Conservation (phyloP, 2,329 filamentous ascomycete species). For the Cordyceps cicadae region DNA sequence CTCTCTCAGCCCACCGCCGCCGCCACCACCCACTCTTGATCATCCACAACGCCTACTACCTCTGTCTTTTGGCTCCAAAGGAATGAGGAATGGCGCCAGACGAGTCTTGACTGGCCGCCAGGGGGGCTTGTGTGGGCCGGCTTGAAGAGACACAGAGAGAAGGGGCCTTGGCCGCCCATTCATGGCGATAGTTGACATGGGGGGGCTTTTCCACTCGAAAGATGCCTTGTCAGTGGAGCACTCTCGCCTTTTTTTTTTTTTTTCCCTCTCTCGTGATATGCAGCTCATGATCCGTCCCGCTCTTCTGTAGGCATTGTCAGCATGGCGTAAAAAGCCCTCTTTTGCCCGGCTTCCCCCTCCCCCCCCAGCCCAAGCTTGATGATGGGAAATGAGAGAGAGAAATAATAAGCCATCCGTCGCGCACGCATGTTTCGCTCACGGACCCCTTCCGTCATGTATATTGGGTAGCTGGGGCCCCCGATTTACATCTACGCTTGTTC, state of each 20-base stretch:
- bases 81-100: too few species aligned
- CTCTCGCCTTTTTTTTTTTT: too few species aligned
- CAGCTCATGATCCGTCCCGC: too few species aligned
- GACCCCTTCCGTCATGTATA: not conserved
- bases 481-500: not conserved
- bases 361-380: not conserved
- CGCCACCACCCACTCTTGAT: not conserved
- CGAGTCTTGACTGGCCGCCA: not conserved
- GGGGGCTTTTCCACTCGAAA: not conserved
- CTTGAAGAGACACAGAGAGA: not conserved
- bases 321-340: not conserved
- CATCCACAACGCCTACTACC: not conserved
- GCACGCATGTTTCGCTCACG: not conserved
- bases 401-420: not conserved
- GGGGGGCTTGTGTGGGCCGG: not conserved
- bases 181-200: conserved; percentile 3
- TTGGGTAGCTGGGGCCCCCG: too few species aligned
- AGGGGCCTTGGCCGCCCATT: not conserved
- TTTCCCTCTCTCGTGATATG: too few species aligned
- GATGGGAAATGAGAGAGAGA: conserved; percentile 6
- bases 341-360: too few species aligned
- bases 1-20: not conserved
- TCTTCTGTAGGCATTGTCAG: not conserved
- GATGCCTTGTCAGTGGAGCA: not conserved
- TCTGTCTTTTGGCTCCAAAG: not conserved